These are phyloP conservation scores for Crithidia thermophila DNA, from an alignment of 208 protist species.

Conservation along the genomic window DNA sequence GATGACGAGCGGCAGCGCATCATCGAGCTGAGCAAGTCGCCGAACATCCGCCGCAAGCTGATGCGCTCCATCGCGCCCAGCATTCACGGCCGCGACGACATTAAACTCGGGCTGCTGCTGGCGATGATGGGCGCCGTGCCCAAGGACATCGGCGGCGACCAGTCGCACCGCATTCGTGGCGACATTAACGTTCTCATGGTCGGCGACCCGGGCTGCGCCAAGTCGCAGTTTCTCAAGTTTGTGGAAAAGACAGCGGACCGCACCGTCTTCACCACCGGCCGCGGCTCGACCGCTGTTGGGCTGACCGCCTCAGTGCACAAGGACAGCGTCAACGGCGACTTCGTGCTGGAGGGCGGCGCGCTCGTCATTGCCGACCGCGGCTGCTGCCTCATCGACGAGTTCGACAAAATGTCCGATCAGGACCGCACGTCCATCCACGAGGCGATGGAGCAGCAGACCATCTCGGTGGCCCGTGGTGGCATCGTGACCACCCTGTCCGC, in stretches of 20 bases:
- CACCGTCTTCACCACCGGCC: constrained; percentile 99
- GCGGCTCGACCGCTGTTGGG: constrained; percentile 98
- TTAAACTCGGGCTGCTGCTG: constrained; percentile 98
- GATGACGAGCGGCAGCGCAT: constrained; percentile 88
- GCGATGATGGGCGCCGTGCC: constrained; percentile 97
- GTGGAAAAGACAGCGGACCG: constrained; percentile 98
- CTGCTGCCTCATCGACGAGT: constrained; percentile 99
- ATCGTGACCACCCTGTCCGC: constrained; percentile 99
- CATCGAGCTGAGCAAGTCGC: constrained; percentile 92
- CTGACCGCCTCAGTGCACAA: constrained; percentile 98
- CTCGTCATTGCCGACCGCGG: constrained; percentile 99
- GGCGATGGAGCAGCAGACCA: constrained; percentile 99
- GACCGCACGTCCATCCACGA: constrained; percentile 99
- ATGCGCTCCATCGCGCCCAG: constrained; percentile 98
- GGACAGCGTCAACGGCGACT: constrained; percentile 98
- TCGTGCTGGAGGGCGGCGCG: constrained; percentile 99
- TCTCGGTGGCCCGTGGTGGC: constrained; percentile 99
- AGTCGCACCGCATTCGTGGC: constrained; percentile 97
- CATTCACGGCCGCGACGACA: constrained; percentile 99
- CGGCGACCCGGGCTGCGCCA: constrained; percentile 98
- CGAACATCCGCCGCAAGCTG: constrained; percentile 91
- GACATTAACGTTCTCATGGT: constrained; percentile 99
- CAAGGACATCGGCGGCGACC: constrained; percentile 93
- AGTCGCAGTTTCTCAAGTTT: constrained; percentile 99
- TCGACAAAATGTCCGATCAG: constrained; percentile 99